These are phyloP conservation scores for Claviceps cyperi DNA, from an alignment of 2,329 filamentous ascomycete genomes.

Conservation along the genomic window DNA sequence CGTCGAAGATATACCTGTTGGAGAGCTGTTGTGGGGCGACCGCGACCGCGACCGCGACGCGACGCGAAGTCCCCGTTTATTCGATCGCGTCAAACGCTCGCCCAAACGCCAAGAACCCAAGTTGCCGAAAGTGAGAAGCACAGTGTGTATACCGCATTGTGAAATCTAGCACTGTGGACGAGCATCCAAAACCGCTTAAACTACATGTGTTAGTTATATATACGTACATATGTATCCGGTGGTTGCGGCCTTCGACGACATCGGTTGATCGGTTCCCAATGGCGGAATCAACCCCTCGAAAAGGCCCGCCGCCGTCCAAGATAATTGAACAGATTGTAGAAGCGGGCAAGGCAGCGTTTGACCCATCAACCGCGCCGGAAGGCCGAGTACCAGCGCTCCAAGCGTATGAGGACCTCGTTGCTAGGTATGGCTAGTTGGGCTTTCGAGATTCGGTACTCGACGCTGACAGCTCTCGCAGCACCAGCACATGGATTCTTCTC, in stretches of 20 bases:
- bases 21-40: not conserved
- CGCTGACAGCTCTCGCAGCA: conserved; percentile 12
- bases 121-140: not conserved
- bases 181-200: not conserved
- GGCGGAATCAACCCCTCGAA: conserved; percentile 12
- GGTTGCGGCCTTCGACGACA: not conserved
- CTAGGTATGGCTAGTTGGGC: conserved; percentile 25
- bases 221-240: not conserved
- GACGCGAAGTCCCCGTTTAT: not conserved
- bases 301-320: conserved; percentile 12
- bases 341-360: conserved; percentile 33
- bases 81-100: too few species aligned
- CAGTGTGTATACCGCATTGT: not conserved
- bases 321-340: conserved; percentile 22
- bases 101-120: not conserved
- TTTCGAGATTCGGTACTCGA: not conserved
- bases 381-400: conserved; percentile 20
- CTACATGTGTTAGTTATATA: too few species aligned
- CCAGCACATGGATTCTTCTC: conserved; percentile 37
- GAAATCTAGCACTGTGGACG: not conserved
- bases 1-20: too few species aligned
- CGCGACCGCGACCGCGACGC: conserved; percentile 6
- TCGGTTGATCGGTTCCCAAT: conserved; percentile 8
- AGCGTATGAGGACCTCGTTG: conserved; percentile 33
- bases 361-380: conserved; percentile 23